A percentile compares a stretch with the other conserved stretches of the same genome.
Evolutionary conservation across 2,329 filamentous ascomycete species (phyloP).

Genomic region (Lasiodiplodia hormozganensis): DNA sequence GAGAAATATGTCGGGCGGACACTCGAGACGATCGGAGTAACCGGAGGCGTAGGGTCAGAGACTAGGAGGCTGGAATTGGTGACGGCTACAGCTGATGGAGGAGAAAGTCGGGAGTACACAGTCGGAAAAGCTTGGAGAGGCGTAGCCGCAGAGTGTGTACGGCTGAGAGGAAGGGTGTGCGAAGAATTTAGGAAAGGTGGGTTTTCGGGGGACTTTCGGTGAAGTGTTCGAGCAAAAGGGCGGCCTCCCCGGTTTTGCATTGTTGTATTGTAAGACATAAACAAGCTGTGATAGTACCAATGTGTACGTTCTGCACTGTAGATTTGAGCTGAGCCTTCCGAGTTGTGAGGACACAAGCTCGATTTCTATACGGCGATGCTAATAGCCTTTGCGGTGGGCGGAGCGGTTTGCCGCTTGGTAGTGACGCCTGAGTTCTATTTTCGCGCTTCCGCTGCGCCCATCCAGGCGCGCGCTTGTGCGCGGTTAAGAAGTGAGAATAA

Average conservation of each 20-base stretch:
- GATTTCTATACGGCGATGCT: background rate
- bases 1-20: background rate
- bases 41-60: background rate
- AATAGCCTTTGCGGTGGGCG: background rate
- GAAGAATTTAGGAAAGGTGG: background rate
- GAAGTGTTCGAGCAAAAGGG: background rate
- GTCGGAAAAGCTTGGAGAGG: background rate
- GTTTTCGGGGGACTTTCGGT: background rate
- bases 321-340: background rate
- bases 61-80: background rate
- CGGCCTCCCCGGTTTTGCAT: background rate
- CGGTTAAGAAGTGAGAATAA: background rate
- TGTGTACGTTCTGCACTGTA: background rate
- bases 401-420: background rate
- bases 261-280: background rate
- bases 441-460: background rate
- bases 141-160: background rate
- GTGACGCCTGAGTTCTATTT: background rate
- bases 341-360: background rate
- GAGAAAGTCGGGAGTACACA: background rate
- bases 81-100: background rate
- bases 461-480: background rate
- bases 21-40: background rate
- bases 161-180: background rate
- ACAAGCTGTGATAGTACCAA: background rate